A percentile compares a stretch with the other conserved stretches of the same genome.
Conservation (phyloP, 805 yeast species). For the Wickerhamomyces subpelliculosus region DNA sequence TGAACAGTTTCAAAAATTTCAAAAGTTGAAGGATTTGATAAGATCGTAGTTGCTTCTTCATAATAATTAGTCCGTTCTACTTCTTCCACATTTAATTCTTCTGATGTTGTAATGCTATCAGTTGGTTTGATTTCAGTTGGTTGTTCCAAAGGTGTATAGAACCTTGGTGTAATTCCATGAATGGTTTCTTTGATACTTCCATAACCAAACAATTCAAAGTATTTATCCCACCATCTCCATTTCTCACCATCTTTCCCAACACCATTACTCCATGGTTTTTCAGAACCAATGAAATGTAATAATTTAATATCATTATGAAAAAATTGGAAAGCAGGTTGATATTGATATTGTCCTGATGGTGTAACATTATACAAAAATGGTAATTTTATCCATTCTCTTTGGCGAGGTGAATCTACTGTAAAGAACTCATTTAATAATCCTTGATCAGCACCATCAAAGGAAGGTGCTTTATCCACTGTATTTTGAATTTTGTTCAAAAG, state of each 20-base stretch:
- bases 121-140: too few relatives aligned
- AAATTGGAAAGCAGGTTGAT: constrained; percentile 58
- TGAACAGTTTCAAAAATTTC: constrained; percentile 13
- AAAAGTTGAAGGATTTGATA: constrained; percentile 18
- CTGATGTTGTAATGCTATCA: too few relatives aligned
- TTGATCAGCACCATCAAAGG: constrained; percentile 88
- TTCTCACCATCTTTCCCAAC: constrained; percentile 12
- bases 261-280: constrained; percentile 46
- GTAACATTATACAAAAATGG: constrained; percentile 88
- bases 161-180: constrained; percentile 19
- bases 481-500: constrained; percentile 27
- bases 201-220: constrained; percentile 14
- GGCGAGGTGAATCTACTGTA: constrained; percentile 12
- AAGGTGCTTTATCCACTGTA: constrained; percentile 20
- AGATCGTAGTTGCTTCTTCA: constrained; percentile 4
- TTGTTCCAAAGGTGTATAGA: constrained; percentile 3
- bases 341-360: constrained; percentile 58
- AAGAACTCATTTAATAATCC: constrained; percentile 75
- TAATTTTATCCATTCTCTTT: constrained; percentile 53
- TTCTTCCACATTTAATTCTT: neutral
- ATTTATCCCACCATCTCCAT: constrained; percentile 19
- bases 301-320: constrained; percentile 39
- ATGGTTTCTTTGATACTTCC: constrained; percentile 10
- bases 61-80: neutral
- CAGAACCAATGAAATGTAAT: constrained; percentile 61